A percentile compares a stretch with the other conserved stretches of the same genome.
Evolutionary conservation across 768 basidiomycete genomes (phyloP).

Genomic region (Boletus huronensis): DNA sequence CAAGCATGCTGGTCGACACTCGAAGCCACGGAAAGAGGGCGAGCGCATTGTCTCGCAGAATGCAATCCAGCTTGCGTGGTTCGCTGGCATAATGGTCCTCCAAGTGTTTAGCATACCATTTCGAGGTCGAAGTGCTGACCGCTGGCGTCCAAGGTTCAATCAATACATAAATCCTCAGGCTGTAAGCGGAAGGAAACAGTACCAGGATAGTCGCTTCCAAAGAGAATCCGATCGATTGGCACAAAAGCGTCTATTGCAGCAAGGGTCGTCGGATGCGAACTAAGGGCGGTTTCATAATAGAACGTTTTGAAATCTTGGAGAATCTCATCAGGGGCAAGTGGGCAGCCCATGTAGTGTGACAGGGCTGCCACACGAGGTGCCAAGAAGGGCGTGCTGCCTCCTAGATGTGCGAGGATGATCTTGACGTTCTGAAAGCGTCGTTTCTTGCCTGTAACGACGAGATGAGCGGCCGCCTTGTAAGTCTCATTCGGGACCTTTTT

Average conservation of each 20-base stretch:
- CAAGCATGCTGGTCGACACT: neutral
- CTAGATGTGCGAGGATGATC: constrained; percentile 70
- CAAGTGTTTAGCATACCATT: constrained; percentile 60
- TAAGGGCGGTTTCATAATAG: constrained; percentile 73
- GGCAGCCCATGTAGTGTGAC: constrained; percentile 66
- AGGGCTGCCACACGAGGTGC: constrained; percentile 68
- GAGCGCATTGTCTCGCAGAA: constrained; percentile 51
- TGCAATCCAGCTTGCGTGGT: constrained; percentile 35
- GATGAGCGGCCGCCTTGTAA: constrained; percentile 75
- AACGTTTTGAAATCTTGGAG: constrained; percentile 66
- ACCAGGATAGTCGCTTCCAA: constrained; percentile 81
- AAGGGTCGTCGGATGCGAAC: constrained; percentile 52
- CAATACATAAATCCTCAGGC: neutral
- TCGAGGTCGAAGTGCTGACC: constrained; percentile 50
- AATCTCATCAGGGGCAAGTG: constrained; percentile 60
- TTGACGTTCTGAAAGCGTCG: constrained; percentile 56
- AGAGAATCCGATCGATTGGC: constrained; percentile 50
- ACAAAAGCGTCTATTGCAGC: constrained; percentile 51
- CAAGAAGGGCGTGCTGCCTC: constrained; percentile 64
- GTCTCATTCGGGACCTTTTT: constrained; percentile 71
- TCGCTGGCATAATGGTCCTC: constrained; percentile 46
- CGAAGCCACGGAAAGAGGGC: constrained; percentile 46
- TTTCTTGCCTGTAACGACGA: constrained; percentile 70
- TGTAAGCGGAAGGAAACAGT: constrained; percentile 11
- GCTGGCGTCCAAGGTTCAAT: constrained; percentile 37